Base-by-base conservation (phyloP, 164 flowering plant genomes). In the Vitis vinifera region DNA sequence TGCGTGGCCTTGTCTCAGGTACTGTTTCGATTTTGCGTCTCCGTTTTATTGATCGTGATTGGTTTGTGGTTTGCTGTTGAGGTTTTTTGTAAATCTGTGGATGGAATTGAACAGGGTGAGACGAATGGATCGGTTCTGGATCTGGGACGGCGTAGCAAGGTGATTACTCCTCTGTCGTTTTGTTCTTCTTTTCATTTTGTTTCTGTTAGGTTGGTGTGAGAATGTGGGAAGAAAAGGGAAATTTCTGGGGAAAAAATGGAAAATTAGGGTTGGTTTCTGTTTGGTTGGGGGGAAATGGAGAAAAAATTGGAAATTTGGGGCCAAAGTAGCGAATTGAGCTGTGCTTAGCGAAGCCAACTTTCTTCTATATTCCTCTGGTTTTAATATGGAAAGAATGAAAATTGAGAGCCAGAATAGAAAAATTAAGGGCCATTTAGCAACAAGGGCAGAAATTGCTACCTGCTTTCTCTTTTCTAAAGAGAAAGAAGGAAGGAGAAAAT, bases 91-190 rank as follows among this genome's bases (percentile, higher is more conserved):
- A 85, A 84, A 12, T 62, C 56, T 47, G 76, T 61, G 31, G 67
- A 12, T 57, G 87, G 78, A 51, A 30, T n/a, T 50, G 85, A 68
- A 13, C 73, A 71, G 64, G 84, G 72, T 7, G 77, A 68, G 1
- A 62, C 75, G 0, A 70, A 59, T 49, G 80, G 76, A 67, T 78
- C 67, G 6, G 63, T 61, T 56, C 80, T 14, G 62, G 86, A 85
- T 77, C 85, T 93, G 17, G 91, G 90, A 50, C 85, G 98, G 48
- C 93, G 94, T 51, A 87, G 94, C 76, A 87, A 91, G 82, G 98
- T 91, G 64, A 76, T 37, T 37, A 37, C 44, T 37, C 44, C 44
- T 37, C 44, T 23, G 27, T 23, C 27, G 86, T 73, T 4, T 7
- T 5, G 9, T 4, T 17, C 59, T 7, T 58, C 15, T 19, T 1